phyloP scores from a whole-genome alignment of 306 rosid genomes.

The Castanea mollissima region DNA sequence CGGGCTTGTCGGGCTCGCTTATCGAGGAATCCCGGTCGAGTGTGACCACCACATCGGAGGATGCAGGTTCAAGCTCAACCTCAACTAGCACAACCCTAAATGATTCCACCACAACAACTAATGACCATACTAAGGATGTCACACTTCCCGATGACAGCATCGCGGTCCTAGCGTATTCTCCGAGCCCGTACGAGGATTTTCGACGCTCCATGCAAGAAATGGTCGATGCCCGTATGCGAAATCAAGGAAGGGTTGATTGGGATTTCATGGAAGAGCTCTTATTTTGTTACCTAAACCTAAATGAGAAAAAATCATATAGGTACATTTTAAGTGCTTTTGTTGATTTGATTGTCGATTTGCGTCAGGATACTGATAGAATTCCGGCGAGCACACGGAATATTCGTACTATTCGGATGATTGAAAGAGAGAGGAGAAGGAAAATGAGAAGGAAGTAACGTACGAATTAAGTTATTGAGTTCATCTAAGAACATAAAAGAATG shows the following conservation, averaged over 20 bases:
- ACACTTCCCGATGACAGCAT: conserved; percentile 44
- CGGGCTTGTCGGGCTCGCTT: conserved; percentile 36
- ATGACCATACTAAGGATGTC: neutral
- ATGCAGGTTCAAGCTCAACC: conserved; percentile 26
- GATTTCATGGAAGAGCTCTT: conserved; percentile 79
- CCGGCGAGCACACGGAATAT: conserved; percentile 28
- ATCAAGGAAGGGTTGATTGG: conserved; percentile 61
- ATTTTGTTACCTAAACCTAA: conserved; percentile 52
- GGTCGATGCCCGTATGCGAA: conserved; percentile 44
- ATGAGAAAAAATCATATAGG: conserved; percentile 59
- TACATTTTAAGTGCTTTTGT: conserved; percentile 67
- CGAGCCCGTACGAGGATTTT: conserved; percentile 55
- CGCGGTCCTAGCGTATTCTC: conserved; percentile 54
- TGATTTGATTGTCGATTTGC: conserved; percentile 50
- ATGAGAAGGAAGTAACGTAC: conserved; percentile 21
- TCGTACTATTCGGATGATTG: conserved; percentile 26
- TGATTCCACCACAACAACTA: conserved; percentile 8
- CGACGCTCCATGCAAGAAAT: conserved; percentile 58
- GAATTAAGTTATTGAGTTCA: conserved; percentile 17
- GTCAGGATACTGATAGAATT: conserved; percentile 20
- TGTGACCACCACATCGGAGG: conserved; percentile 34
- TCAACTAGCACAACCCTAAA: conserved; percentile 1
- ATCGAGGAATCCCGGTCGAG: conserved; percentile 43
- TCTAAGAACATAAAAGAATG: neutral
- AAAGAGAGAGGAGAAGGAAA: conserved; percentile 15